These are phyloP conservation scores for Zangia roseola DNA, from an alignment of 768 basidiomycete species.

Conservation along the genomic window DNA sequence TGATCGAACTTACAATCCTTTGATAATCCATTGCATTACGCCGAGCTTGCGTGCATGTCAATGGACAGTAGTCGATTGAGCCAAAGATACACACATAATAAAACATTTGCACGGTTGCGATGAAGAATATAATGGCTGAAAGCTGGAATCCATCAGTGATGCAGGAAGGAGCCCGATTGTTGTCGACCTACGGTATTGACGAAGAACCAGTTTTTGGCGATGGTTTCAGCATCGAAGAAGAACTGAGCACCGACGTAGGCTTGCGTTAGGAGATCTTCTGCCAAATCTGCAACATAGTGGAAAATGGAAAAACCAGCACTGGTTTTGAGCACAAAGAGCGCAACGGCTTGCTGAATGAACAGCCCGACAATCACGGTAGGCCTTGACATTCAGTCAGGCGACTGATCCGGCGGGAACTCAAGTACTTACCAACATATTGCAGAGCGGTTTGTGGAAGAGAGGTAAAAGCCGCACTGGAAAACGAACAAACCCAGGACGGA, in stretches of 20 bases:
- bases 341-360: conserved; percentile 81
- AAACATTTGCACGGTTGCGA: conserved; percentile 89
- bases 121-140: conserved; percentile 86
- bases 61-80: not conserved
- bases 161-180: conserved; percentile 7
- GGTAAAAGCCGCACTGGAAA: conserved; percentile 77
- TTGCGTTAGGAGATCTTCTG: conserved; percentile 74
- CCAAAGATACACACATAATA: conserved; percentile 53
- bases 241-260: conserved; percentile 70
- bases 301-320: conserved; percentile 82
- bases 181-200: conserved; percentile 60
- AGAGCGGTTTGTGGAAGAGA: conserved; percentile 59
- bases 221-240: conserved; percentile 74
- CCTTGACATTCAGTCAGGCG: conserved; percentile 39
- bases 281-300: conserved; percentile 77
- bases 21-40: conserved; percentile 93
- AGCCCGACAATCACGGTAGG: conserved; percentile 87
- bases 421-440: conserved; percentile 66
- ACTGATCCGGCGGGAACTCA: not conserved
- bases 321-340: conserved; percentile 87
- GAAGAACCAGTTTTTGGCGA: conserved; percentile 79
- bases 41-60: conserved; percentile 45
- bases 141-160: conserved; percentile 42
- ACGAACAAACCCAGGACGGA: conserved; percentile 76
- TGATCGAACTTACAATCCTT: conserved; percentile 59